phyloP scores from a whole-genome alignment of 2,329 filamentous ascomycete species.

The Cercospora janseana region DNA sequence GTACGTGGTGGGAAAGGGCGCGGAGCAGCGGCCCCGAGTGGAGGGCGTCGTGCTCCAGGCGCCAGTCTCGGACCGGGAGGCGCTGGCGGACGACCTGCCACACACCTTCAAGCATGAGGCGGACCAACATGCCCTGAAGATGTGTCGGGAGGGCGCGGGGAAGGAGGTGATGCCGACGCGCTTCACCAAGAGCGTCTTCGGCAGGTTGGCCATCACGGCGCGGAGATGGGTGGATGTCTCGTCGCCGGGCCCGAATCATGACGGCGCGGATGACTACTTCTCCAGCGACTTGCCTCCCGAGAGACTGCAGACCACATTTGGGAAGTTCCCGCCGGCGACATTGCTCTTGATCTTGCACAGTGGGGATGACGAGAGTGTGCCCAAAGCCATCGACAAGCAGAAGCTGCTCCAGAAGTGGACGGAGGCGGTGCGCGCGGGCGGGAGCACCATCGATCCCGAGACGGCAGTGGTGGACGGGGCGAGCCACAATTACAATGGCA shows the following conservation, averaged over 20 bases:
- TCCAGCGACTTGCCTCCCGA: conserved; percentile 69
- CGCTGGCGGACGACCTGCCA: conserved; percentile 49
- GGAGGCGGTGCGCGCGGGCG: conserved; percentile 42
- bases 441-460: conserved; percentile 49
- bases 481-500: conserved; percentile 52
- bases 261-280: conserved; percentile 83
- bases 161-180: conserved; percentile 55
- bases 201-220: conserved; percentile 51
- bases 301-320: conserved; percentile 63
- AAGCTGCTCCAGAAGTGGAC: conserved; percentile 59
- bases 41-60: conserved; percentile 79
- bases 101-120: conserved; percentile 44
- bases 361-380: conserved; percentile 65
- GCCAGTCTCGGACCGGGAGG: conserved; percentile 74
- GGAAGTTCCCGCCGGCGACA: conserved; percentile 51
- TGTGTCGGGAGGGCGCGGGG: conserved; percentile 45
- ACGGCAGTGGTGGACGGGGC: conserved; percentile 51
- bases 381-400: conserved; percentile 56
- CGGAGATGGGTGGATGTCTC: conserved; percentile 59
- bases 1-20: conserved; percentile 49
- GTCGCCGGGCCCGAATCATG: conserved; percentile 53
- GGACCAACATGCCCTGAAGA: conserved; percentile 49
- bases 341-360: conserved; percentile 65
- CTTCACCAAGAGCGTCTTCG: conserved; percentile 34
- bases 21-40: conserved; percentile 51